phyloP scores from a whole-genome alignment of 2,329 filamentous ascomycete species.

The Hypoxylon sp. region DNA sequence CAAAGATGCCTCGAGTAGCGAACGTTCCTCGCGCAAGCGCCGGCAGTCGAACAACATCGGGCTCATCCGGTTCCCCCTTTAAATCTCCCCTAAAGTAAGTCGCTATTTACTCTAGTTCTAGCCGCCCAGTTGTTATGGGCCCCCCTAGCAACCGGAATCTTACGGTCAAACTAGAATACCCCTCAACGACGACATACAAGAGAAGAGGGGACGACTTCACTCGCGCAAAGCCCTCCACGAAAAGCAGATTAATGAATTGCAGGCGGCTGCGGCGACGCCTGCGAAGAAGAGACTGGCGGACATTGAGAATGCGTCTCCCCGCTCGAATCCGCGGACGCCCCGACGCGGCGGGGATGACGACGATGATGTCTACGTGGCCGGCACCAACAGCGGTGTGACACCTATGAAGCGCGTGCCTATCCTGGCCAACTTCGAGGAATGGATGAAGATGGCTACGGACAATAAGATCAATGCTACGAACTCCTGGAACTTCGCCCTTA shows the following conservation, averaged over 20 bases:
- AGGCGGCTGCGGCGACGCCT: constrained; percentile 78
- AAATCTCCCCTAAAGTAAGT: constrained; percentile 71
- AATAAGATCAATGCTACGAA: constrained; percentile 99
- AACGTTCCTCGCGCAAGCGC: constrained; percentile 65
- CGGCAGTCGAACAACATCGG: constrained; percentile 62
- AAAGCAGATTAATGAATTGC: constrained; percentile 91
- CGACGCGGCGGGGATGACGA: constrained; percentile 60
- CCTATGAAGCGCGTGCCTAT: constrained; percentile 97
- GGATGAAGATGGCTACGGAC: constrained; percentile 99
- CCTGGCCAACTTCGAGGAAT: constrained; percentile 98
- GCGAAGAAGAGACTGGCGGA: constrained; percentile 74
- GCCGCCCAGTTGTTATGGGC: constrained; percentile 2
- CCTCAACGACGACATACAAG: constrained; percentile 93
- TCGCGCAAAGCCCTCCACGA: constrained; percentile 90
- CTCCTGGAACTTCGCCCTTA: constrained; percentile 99
- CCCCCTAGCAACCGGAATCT: constrained; percentile 37
- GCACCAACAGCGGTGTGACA: constrained; percentile 82
- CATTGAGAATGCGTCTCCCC: constrained; percentile 68
- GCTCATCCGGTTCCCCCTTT: constrained; percentile 65
- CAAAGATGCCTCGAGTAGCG: constrained; percentile 70
- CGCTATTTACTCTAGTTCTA: constrained; percentile 24
- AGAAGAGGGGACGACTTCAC: constrained; percentile 89
- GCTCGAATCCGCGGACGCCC: constrained; percentile 70
- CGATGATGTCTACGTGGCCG: constrained; percentile 75
- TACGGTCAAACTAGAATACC: constrained; percentile 75